Evolutionary conservation across 2,329 filamentous ascomycete genomes (phyloP), one percentile per base, ranked within the genome.

Genomic region (Teratosphaeriaceae sp.): DNA sequence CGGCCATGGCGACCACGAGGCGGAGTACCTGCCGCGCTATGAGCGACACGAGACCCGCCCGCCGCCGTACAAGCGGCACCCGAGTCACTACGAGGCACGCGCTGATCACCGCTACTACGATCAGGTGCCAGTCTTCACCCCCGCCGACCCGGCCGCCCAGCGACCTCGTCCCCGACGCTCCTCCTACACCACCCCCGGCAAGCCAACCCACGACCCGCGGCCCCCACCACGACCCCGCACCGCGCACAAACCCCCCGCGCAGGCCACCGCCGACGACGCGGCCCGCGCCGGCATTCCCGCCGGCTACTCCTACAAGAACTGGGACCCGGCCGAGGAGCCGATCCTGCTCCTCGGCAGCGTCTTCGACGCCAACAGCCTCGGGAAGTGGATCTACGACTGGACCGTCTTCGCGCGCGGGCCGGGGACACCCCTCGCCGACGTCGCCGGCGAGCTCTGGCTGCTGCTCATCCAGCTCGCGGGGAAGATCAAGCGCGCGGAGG

Each of bases 321-420:
- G 92, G 92, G 92, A 98, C 63, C 90, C 90, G 1, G 82, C 80
- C 21, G 90, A 97, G 71, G 82, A 88, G 55, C 92, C 92, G 40
- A 96, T 98, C 63, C 82, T 96, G 62, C 78, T 98, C 20, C 76
- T 97, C 18, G 92, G 92, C 39, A 94, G 87, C 61, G 92, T 97
- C 44, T 97, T 97, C 61, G 92, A 97, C 62, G 87, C 90, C 60
- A 96, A 97, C 75, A 95, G 88, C 20, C 76, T 98, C 22, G 92
- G 92, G 60, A 96, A 96, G 70, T 98, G 92, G 92, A 94, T 98
- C 61, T 98, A 95, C 68, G 92, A 97, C 74, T 98, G 92, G 92
- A 96, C 92, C 15, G 87, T 96, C 51, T 95, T 87, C 71, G 82
- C 84, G 63, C 82, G 94, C 54, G 87, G 87, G 27, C 79, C 88